Evolutionary conservation across 2,329 filamentous ascomycete species (phyloP), one percentile per base, ranked within the genome.

Genomic region (Polychaeton citri): DNA sequence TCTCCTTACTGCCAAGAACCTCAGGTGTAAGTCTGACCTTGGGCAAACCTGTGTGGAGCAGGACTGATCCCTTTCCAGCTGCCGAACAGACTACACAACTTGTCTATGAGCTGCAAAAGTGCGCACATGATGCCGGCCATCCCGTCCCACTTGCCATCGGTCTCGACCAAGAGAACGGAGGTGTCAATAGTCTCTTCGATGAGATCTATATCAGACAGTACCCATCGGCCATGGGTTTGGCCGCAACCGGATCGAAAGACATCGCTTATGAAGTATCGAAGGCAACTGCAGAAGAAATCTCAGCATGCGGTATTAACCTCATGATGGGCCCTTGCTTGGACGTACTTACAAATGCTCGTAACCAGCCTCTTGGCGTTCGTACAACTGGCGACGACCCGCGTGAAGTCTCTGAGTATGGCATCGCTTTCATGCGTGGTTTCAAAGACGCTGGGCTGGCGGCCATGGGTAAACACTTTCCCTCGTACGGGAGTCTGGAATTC

Each of bases 141-240:
- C 80, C 82, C 3, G 79, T 88, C 2, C 90, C 90, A 2, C 65
- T 98, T 13, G 68, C 92, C 37, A 95, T 98, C 49, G 87, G 82
- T 26, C 66, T 96, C 24, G 90, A 96, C 54, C 90, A 98, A 57
- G 90, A 98, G 59, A 96, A 98, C 74, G 90, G 90, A 44, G 87
- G 88, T 3, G 88, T 95, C 57, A 96, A 95, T 64, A 94, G 85
- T 61, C 71, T 96, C 2, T 95, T 92, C 52, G 88, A 96, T 57
- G 86, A 94, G 49, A 84, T 90, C 52, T 90, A 87, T 55, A 88
- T 96, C 47, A 86, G 85, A 46, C 90, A 96, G 56, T 98, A 94
- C 48, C 90, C 90, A 6, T 94, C 87, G 52, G 83, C 88, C 43
- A 96, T 98, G 88, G 88, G 87, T 9, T 72, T 95, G 41, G 86